phyloP scores from a whole-genome alignment of 805 yeast genomes.

The Candida berthetii region DNA sequence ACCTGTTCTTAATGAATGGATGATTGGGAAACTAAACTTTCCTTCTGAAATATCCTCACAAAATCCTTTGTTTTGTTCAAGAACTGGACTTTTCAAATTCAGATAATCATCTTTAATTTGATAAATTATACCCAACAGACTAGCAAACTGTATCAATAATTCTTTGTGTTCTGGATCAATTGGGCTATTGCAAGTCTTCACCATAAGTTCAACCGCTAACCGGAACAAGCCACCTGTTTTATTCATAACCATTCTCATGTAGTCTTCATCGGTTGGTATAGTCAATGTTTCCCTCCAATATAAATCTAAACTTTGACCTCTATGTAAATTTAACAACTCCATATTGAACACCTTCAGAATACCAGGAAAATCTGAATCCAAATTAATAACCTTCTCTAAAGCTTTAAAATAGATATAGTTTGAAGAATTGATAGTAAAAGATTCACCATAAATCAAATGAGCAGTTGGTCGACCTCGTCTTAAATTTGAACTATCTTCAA shows the following conservation, averaged over 20 bases:
- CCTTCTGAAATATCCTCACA: conserved; percentile 90
- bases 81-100: conserved; percentile 50
- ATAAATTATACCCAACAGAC: conserved; percentile 73
- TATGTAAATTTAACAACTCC: conserved; percentile 75
- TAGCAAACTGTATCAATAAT: conserved; percentile 55
- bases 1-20: conserved; percentile 35
- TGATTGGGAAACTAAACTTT: conserved; percentile 79
- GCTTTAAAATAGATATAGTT: conserved; percentile 78
- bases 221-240: conserved; percentile 89
- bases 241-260: conserved; percentile 75
- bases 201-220: conserved; percentile 63
- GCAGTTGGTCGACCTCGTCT: conserved; percentile 80
- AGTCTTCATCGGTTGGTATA: conserved; percentile 59
- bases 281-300: conserved; percentile 72
- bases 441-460: conserved; percentile 69
- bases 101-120: conserved; percentile 84
- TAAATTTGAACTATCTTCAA: conserved; percentile 69
- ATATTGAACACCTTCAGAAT: conserved; percentile 45
- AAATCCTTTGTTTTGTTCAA: conserved; percentile 62
- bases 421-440: conserved; percentile 78
- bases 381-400: conserved; percentile 38
- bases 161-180: conserved; percentile 3
- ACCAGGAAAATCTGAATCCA: conserved; percentile 22
- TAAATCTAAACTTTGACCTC: conserved; percentile 87
- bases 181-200: conserved; percentile 9